A percentile compares a stretch with the other conserved stretches of the same genome.
Conservation (phyloP, 768 basidiomycete genomes). For the Lactarius trivialis region DNA sequence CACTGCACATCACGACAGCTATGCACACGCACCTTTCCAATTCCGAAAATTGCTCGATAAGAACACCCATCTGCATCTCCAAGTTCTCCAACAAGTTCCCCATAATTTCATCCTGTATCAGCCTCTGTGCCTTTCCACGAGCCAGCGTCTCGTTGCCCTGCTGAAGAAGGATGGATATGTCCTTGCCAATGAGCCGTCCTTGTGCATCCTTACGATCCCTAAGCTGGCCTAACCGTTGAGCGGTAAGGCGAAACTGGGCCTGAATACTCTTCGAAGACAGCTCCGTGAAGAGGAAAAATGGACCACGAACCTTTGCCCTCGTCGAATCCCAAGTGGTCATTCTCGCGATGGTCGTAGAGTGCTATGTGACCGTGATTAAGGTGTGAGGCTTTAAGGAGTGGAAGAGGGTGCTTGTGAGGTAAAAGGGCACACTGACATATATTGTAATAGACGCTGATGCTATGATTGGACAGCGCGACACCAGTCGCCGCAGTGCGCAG, state of each 20-base stretch:
- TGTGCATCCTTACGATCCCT: conserved; percentile 65
- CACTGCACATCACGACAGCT: neutral
- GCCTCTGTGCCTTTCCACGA: conserved; percentile 63
- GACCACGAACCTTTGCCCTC: conserved; percentile 29
- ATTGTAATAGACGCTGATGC: neutral
- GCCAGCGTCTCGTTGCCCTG: conserved; percentile 58
- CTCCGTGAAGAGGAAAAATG: neutral
- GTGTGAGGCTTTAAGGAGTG: neutral
- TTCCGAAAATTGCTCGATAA: conserved; percentile 53
- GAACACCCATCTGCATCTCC: conserved; percentile 58
- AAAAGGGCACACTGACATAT: neutral
- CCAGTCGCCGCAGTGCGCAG: neutral
- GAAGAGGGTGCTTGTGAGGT: neutral
- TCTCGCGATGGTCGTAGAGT: neutral
- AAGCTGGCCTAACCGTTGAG: conserved; percentile 60
- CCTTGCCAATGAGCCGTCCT: conserved; percentile 52
- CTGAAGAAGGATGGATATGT: conserved; percentile 60
- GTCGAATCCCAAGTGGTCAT: conserved; percentile 31
- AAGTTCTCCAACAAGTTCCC: conserved; percentile 58
- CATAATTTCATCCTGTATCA: conserved; percentile 55
- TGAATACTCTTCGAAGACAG: conserved; percentile 27
- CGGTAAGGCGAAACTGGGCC: conserved; percentile 57
- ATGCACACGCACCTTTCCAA: conserved; percentile 42
- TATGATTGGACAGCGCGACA: neutral
- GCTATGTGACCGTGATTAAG: neutral